Evolutionary conservation across 108 stramenopile genomes (phyloP), one percentile per base, ranked within the genome.

Genomic region (Licmophora abbreviata): DNA sequence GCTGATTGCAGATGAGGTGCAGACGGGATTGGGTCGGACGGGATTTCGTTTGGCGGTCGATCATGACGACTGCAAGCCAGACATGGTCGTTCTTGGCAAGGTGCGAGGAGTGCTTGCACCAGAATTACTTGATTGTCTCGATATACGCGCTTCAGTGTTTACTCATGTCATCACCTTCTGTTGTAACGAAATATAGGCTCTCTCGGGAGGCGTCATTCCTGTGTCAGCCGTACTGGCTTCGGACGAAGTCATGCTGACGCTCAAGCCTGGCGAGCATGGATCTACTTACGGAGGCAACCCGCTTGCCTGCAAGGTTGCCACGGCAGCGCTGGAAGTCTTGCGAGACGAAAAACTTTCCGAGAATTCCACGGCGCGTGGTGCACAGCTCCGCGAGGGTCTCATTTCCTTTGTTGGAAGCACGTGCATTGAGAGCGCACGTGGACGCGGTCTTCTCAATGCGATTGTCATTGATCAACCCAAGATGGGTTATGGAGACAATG

Each of bases 221-320:
- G 99, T 98, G 10, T 94, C 92, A 5, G 97, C 96, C 4, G 97
- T 99, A 28, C 72, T 99, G 38, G 93, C 90, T 11, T 73, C 70
- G 36, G 67, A 96, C 47, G 99, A 98, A 77, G 85, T 99, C 30
- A 97, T 99, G 93, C 69, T 95, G 33, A 88, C 86, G 32, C 68
- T 99, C 45, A 86, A 92, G 41, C 99, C 97, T 15, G 99, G 99
- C 24, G 91, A 99, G 68, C 99, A 99, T 59, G 99, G 99, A 30
- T 94, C 93, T 11, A 99, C 99, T 8, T 99, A 97, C 64, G 99
- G 96, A 25, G 99, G 99, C 8, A 99, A 98, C 62, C 99, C 99
- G 2, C 63, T 99, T 58, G 97, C 96, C n/a, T 97, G 97, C 76
- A 76, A 75, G 53, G 97, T 99, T 27, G 97, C 97, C 18, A 92